Evolutionary conservation across 768 basidiomycete species (phyloP).

Genomic region (Baorangia bicolor): DNA sequence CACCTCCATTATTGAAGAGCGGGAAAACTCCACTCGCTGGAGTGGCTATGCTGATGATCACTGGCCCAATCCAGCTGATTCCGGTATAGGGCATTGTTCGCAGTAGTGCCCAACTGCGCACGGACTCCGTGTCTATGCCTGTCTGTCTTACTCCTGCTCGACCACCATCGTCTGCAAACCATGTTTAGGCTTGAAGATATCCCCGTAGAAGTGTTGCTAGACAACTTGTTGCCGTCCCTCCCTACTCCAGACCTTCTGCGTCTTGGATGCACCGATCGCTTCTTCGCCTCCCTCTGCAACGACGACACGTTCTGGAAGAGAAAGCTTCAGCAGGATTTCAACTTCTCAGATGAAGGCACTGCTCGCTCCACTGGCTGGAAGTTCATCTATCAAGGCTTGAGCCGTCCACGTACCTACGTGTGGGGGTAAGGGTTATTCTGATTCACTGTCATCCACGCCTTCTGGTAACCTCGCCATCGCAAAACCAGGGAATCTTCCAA

Average conservation of each 20-base stretch:
- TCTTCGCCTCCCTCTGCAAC: constrained; percentile 56
- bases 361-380: constrained; percentile 80
- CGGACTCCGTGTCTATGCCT: background rate
- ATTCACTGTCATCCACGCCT: background rate
- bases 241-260: constrained; percentile 53
- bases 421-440: constrained; percentile 53
- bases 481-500: constrained; percentile 53
- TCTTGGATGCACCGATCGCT: constrained; percentile 61
- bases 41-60: constrained; percentile 27
- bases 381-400: constrained; percentile 72
- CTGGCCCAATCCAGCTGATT: constrained; percentile 15
- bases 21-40: too few relatives aligned
- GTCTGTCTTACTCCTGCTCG: background rate
- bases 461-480: background rate
- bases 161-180: background rate
- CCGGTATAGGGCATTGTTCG: constrained; percentile 1
- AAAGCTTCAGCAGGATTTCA: constrained; percentile 67
- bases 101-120: constrained; percentile 2
- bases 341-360: constrained; percentile 69
- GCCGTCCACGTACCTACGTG: constrained; percentile 48
- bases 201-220: constrained; percentile 76
- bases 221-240: constrained; percentile 64
- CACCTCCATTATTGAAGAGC: background rate
- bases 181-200: constrained; percentile 50
- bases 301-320: constrained; percentile 83